Evolutionary conservation across 768 basidiomycete genomes (phyloP).

Genomic region (Termitomyces titanicus): DNA sequence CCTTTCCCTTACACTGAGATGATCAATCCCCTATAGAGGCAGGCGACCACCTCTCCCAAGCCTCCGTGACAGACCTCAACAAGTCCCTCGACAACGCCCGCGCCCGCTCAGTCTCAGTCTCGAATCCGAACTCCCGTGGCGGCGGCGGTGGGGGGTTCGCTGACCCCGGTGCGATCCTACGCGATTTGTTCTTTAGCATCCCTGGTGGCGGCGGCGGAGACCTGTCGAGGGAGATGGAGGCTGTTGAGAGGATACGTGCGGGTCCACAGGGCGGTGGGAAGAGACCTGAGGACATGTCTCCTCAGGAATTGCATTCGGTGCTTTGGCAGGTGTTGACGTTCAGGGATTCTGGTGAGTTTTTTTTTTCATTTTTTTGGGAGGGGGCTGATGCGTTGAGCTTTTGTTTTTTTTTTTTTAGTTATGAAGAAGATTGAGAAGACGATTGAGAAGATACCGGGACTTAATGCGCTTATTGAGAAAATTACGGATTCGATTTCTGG

Average conservation of each 20-base stretch:
- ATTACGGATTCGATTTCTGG: constrained; percentile 69
- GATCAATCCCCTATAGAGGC: constrained; percentile 6
- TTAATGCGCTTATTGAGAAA: constrained; percentile 72
- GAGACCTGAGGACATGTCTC: constrained; percentile 77
- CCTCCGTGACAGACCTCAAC: constrained; percentile 86
- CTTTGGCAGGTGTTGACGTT: constrained; percentile 87
- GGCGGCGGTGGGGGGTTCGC: too few relatives aligned
- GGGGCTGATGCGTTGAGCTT: not conserved
- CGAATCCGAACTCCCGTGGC: constrained; percentile 28
- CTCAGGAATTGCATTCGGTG: constrained; percentile 80
- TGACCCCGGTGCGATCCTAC: constrained; percentile 42
- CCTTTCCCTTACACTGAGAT: not conserved
- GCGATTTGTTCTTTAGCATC: constrained; percentile 56
- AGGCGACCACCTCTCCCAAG: constrained; percentile 34
- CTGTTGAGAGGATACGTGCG: constrained; percentile 64
- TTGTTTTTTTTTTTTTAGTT: too few relatives aligned
- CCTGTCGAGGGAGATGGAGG: constrained; percentile 72
- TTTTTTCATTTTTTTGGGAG: not conserved
- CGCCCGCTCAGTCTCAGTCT: constrained; percentile 51
- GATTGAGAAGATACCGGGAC: constrained; percentile 80
- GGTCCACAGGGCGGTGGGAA: constrained; percentile 60
- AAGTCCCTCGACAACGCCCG: constrained; percentile 71
- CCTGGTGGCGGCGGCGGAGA: constrained; percentile 61
- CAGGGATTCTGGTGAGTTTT: constrained; percentile 63
- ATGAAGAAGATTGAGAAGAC: constrained; percentile 77